These are phyloP conservation scores for Claviceps sp. DNA, from an alignment of 2,329 filamentous ascomycete genomes.

Conservation along the genomic window DNA sequence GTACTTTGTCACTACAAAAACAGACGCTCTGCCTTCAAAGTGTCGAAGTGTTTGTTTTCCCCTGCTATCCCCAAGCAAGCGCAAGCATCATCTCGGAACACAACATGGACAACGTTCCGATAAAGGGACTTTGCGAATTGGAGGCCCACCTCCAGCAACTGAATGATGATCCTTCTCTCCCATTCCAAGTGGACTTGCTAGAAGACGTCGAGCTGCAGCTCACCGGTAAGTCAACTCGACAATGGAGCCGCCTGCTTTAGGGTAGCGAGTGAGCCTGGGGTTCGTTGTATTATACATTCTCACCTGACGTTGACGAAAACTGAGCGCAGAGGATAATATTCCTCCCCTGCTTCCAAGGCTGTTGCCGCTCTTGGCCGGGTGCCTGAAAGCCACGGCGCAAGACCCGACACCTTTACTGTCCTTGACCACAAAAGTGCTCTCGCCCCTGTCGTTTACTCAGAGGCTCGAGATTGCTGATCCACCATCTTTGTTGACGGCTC, in stretches of 20 bases:
- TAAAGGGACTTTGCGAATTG: slow-evolving; percentile 40
- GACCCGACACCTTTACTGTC: slow-evolving; percentile 38
- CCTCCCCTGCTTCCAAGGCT: slow-evolving; percentile 36
- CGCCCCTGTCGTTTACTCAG: slow-evolving; percentile 37
- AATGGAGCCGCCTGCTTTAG: neutral
- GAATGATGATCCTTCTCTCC: slow-evolving; percentile 26
- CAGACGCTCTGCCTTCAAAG: neutral
- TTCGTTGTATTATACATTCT: neutral
- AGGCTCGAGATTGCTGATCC: slow-evolving; percentile 38
- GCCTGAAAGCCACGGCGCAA: slow-evolving; percentile 36
- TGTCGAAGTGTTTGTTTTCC: neutral
- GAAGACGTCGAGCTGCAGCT: slow-evolving; percentile 47
- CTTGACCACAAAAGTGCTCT: slow-evolving; percentile 42
- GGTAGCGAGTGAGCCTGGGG: neutral
- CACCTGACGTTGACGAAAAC: neutral
- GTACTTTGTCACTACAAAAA: neutral
- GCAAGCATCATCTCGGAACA: slow-evolving; percentile 22
- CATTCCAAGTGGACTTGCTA: slow-evolving; percentile 36
- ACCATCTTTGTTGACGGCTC: slow-evolving; percentile 35
- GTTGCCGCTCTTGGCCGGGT: slow-evolving; percentile 38
- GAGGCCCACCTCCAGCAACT: slow-evolving; percentile 39
- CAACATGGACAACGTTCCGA: slow-evolving; percentile 28
- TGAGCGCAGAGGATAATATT: slow-evolving; percentile 33
- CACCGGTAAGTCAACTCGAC: slow-evolving; percentile 25
- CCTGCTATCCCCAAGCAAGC: slow-evolving; percentile 12